Base-by-base conservation (phyloP, 441 rosid species). In the Brassica balearica region DNA sequence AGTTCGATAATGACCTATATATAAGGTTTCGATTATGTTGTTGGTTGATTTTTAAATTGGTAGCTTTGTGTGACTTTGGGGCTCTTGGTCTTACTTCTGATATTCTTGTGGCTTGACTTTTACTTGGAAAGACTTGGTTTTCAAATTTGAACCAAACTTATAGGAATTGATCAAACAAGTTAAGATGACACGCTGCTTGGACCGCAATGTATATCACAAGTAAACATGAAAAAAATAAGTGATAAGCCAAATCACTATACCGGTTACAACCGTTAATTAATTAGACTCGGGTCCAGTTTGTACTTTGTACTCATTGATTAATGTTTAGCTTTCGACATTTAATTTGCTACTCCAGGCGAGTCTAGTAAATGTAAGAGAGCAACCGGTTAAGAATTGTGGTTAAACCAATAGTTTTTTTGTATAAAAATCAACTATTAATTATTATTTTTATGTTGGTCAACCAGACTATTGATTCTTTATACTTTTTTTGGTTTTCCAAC, bases 141-240 rank as follows among this genome's bases (percentile, higher is more conserved):
- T 73, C 78, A 73, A 68, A 48, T 78, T 78, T 68, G 79, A 63
- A 71, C 27, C 72, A 11, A 64, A 74, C 58, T 3, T 7, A 48
- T 29, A 29, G 34, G 83, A 80, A 80, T 59, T 80, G 83, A 80
- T 80, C 80, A 80, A 80, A 80, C 80, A 75, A 75, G 69, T 80
- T 74, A 65, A 64, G 58, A 63, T 10, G 65, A 80, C 79, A 71
- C 80, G 76, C 14, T 74, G 67, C 73, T 75, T 75, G 72, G 72
- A 80, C 75, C 76, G 62, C 46, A 51, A 53, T 69, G 62, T 64
- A 51, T 2, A 11, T 25, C 32, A 34, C 71, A 51, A 48, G 41
- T 69, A 56, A 74, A 69, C 19, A 25, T 43, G 48, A 62, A 55
- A 68, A 68, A 32, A 5, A 23, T 38, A 15, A 25, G 29, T 48